Base-by-base conservation (phyloP, 73 alveolate species). In the Effrenium voratum region DNA sequence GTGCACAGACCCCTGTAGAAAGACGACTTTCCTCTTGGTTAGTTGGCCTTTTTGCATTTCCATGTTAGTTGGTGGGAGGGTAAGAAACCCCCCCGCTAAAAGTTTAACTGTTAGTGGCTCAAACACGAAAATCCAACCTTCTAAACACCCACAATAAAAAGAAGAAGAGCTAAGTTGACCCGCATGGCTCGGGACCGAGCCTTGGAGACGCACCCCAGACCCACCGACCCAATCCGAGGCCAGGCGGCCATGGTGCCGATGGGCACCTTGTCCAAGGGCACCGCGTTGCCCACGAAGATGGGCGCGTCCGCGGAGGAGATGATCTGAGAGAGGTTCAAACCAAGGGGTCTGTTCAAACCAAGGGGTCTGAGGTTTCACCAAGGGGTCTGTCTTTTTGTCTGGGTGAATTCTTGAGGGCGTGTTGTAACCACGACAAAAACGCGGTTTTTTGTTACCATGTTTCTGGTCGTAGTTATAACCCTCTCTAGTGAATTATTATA, bases 221-320 rank as follows among this genome's bases (percentile, higher is more conserved):
- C 66, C 66, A 52, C 22, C 4, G 34, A 26, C 30, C 73, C 73
- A 19, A 59, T 28, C 73, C 73, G 8, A 12, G 30, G 34, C 30
- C 30, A 59, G 73, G 73, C 26, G 55, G 75, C 96, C 96, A 88
- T 88, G 87, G 96, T 88, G 57, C 96, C 96, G 47, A 88, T 45
- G 34, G 96, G 96, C 50, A 88, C 96, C 75, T 91, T 91, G 87
- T 68, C 98, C 98, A 91, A 57, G 44, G 98, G 90, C 63, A 91
- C 55, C 19, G 98, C 98, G 49, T 91, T 91, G 98, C 98, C 98
- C 76, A 91, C 98, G 38, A 70, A 91, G 55, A 73, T 73, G 75
- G 98, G 90, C 32, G 98, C 98, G 47, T 91, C 98, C 22, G 12
- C 79, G 1, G 98, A 91, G 34, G 98, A 68, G 46, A 91, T 47